Percentiles rank a stretch among this genome's conserved stretches.
Evolutionary conservation across 768 basidiomycete species (phyloP).

Genomic region (Pleurotus sapidus): DNA sequence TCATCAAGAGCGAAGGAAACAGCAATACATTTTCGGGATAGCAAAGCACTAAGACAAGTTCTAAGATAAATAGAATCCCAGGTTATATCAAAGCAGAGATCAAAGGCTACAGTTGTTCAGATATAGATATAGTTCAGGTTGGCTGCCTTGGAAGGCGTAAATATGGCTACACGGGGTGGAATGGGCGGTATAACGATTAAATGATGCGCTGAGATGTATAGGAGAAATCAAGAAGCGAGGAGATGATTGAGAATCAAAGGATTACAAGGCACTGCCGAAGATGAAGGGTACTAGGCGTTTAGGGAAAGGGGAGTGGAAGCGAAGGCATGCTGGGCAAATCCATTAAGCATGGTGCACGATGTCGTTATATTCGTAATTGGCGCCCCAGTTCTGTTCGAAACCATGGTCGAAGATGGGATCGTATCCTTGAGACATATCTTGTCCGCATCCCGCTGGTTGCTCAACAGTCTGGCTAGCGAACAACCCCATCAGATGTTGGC

Average conservation of each 20-base stretch:
- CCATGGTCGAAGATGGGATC: not conserved
- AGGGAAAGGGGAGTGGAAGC: not conserved
- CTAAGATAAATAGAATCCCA: not conserved
- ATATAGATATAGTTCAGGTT: not conserved
- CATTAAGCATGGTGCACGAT: not conserved
- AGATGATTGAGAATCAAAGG: not conserved
- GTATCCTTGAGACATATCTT: not conserved
- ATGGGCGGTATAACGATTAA: not conserved
- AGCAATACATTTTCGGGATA: constrained; percentile 1
- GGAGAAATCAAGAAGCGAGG: not conserved
- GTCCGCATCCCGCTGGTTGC: not conserved
- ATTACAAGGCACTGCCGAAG: not conserved
- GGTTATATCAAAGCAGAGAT: not conserved
- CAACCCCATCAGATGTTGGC: not conserved
- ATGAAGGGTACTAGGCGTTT: not conserved
- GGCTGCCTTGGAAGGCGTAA: not conserved
- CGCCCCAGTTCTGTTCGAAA: not conserved
- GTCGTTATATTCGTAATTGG: not conserved
- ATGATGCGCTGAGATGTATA: not conserved
- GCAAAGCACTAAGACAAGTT: not conserved
- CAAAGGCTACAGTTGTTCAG: constrained; percentile 4
- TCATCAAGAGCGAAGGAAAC: not conserved
- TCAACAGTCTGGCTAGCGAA: not conserved
- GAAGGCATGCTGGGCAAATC: not conserved
- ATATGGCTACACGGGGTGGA: constrained; percentile 4